Conservation (phyloP, 2,329 filamentous ascomycete species). For the Rutstroemia sp. region DNA sequence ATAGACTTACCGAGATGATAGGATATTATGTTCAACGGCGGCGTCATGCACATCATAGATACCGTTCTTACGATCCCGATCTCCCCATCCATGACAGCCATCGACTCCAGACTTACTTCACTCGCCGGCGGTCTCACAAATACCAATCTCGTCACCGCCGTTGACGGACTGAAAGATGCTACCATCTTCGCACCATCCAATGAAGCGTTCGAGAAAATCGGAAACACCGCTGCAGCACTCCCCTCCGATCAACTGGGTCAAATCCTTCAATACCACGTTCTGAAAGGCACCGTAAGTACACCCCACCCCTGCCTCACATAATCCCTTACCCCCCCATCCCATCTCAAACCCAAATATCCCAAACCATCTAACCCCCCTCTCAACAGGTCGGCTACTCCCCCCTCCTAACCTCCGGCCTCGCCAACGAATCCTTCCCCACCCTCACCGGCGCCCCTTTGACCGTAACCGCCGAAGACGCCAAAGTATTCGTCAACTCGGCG, state of each 20-base stretch:
- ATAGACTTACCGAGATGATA: constrained; percentile 24
- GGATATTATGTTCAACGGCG: constrained; percentile 42
- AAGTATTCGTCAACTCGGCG: constrained; percentile 34
- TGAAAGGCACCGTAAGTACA: constrained; percentile 1
- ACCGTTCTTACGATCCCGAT: constrained; percentile 42
- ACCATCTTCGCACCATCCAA: constrained; percentile 38
- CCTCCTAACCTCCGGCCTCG: constrained; percentile 27
- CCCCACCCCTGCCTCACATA: neutral
- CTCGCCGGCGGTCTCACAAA: constrained; percentile 31
- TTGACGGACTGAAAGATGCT: constrained; percentile 40
- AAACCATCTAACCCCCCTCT: constrained; percentile 20
- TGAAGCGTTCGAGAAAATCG: constrained; percentile 31
- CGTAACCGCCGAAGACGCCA: constrained; percentile 23
- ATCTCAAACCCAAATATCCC: neutral
- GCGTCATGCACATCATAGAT: constrained; percentile 46
- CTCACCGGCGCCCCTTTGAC: constrained; percentile 29
- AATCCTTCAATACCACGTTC: constrained; percentile 29
- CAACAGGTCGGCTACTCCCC: constrained; percentile 26
- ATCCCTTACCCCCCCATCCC: neutral
- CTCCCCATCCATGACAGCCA: constrained; percentile 31
- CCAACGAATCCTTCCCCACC: constrained; percentile 18
- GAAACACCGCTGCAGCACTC: constrained; percentile 28
- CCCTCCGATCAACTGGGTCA: constrained; percentile 23
- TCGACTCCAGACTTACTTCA: constrained; percentile 33
- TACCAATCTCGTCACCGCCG: constrained; percentile 26